These are phyloP conservation scores for Pilasporangium apinafurcum DNA, from an alignment of 352 stramenopile genomes.

Conservation along the genomic window DNA sequence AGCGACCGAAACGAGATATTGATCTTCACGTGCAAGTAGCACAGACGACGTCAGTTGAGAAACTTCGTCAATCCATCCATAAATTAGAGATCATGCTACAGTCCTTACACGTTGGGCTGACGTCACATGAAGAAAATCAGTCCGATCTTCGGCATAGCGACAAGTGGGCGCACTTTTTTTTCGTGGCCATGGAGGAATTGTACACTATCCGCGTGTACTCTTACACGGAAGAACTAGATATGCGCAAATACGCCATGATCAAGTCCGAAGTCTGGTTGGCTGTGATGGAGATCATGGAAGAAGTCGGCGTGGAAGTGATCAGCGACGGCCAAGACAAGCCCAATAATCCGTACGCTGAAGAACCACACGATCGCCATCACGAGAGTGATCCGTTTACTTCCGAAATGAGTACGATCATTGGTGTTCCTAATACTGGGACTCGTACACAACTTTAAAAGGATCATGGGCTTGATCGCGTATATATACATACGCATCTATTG, in stretches of 20 bases:
- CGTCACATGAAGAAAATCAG: slow-evolving; percentile 82
- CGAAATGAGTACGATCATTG: slow-evolving; percentile 55
- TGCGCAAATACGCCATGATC: slow-evolving; percentile 85
- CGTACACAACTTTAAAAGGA: slow-evolving; percentile 36
- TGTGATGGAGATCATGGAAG: slow-evolving; percentile 86
- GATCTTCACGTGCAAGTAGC: slow-evolving; percentile 68
- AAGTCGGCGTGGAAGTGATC: slow-evolving; percentile 57
- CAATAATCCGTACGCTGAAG: slow-evolving; percentile 31
- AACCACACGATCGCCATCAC: slow-evolving; percentile 12
- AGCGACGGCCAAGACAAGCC: slow-evolving; percentile 14
- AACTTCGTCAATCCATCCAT: slow-evolving; percentile 42
- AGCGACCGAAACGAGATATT: slow-evolving; percentile 78
- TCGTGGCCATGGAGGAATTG: slow-evolving; percentile 84
- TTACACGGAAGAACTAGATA: slow-evolving; percentile 82
- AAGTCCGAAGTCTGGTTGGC: slow-evolving; percentile 87
- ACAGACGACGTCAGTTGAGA: slow-evolving; percentile 44
- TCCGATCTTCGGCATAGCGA: slow-evolving; percentile 73
- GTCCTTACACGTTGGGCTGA: slow-evolving; percentile 78
- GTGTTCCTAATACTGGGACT: slow-evolving; percentile 20
- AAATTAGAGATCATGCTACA: slow-evolving; percentile 78
- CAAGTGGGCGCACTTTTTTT: slow-evolving; percentile 81
- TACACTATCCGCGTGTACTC: slow-evolving; percentile 82
- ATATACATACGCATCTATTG: background rate
- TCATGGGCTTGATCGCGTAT: too few species aligned
- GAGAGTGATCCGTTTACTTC: slow-evolving; percentile 44